Percentiles rank a stretch among this genome's conserved stretches.
Evolutionary conservation across 257 asterid species (phyloP).

Genomic region (Parsonsia alboflavescens): DNA sequence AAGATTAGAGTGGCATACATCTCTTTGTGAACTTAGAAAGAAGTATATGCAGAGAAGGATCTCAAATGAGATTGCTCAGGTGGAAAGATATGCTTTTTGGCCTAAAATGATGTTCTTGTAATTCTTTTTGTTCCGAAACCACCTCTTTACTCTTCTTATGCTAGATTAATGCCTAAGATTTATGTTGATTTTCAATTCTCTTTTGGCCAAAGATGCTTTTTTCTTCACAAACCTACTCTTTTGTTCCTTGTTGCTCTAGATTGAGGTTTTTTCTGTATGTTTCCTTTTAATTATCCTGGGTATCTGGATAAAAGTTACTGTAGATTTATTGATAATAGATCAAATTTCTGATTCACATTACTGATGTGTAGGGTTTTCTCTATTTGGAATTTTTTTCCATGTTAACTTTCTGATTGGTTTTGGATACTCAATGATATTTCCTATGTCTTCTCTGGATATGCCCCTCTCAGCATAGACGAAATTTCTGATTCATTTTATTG

Average conservation of each 20-base stretch:
- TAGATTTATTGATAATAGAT: not conserved
- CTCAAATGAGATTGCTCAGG: not conserved
- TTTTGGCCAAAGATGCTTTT: not conserved
- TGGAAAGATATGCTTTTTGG: not conserved
- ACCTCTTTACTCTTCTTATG: too few species aligned
- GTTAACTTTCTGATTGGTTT: conserved; percentile 20
- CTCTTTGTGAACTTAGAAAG: not conserved
- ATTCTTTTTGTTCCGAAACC: too few species aligned
- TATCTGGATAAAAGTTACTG: not conserved
- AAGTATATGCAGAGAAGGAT: not conserved
- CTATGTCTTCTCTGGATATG: conserved; percentile 93
- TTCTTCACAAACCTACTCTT: not conserved
- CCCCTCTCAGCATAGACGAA: conserved; percentile 70
- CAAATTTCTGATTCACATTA: not conserved
- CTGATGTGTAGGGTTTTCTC: not conserved
- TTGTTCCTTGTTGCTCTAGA: not conserved
- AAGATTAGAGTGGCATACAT: not conserved
- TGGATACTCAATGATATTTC: conserved; percentile 60
- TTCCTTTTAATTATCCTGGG: not conserved
- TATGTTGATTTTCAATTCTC: too few species aligned
- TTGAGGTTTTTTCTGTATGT: not conserved
- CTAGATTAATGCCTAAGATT: too few species aligned
- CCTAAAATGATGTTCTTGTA: not conserved
- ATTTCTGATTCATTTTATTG: too few species aligned
- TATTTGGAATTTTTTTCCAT: not conserved